Evolutionary conservation across 139 green algal genomes (phyloP), one percentile per base, ranked within the genome.

Genomic region (Coelastrella sp.): DNA sequence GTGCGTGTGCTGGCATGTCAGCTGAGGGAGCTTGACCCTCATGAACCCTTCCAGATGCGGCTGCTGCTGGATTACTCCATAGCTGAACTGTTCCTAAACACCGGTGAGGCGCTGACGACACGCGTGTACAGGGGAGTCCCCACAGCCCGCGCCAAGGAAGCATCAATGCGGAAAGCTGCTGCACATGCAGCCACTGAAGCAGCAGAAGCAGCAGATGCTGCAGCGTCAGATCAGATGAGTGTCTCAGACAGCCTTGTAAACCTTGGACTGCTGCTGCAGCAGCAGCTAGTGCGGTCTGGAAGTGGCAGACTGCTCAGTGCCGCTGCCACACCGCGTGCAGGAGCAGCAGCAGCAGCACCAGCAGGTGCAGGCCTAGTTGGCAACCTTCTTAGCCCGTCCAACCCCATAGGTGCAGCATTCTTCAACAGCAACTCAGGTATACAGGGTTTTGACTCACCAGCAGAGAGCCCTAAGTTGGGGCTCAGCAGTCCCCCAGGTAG

Each of bases 61-160:
- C 78, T 98, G 6, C 88, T 99, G 57, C 74, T 98, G 56, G 97
- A 99, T 85, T 92, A 96, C 90, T 97, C 94, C 12, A 89, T 91
- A 7, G 57, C 96, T 6, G 95, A 97, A 90, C 90, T 97, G 6
- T 95, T 94, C 78, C 87, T 87, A 22, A 91, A 84, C 20, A 89
- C 25, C 8, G 94, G 93, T 27, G 93, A 96, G 90, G 84, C 74
- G 5, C 84, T 88, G 20, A 80, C 66, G 0, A 81, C 68, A 6
- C 20, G 84, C 19, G 68, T 88, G 49, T 90, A 90, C 59, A 24
- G 85, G 4, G 84, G 84, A 8, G 49, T n/a, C 5, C 84, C 84
- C 35, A 88, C 84, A 14, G 84, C 84, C 6, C 66, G 84, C 4
- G 68, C 66, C 24, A 59, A 58, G 59, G 84, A 88, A 20, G 11